A percentile compares a stretch with the other conserved stretches of the same genome.
phyloP scores from a whole-genome alignment of 768 basidiomycete genomes.

The Termitomyces sp. region DNA sequence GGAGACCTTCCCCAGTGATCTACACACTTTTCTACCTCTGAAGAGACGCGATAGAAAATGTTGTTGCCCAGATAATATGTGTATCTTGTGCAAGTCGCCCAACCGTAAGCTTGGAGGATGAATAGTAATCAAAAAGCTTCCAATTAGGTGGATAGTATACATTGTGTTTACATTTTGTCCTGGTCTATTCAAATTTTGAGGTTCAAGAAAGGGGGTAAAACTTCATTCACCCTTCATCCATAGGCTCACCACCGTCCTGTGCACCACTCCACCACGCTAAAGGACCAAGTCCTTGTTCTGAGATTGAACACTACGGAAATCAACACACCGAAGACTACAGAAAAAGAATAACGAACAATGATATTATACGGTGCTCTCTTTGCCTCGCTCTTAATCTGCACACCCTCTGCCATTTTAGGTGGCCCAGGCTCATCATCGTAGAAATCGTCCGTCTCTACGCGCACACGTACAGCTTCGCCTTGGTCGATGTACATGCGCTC shows the following conservation, averaged over 20 bases:
- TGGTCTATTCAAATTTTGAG: background rate
- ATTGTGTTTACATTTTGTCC: constrained; percentile 6
- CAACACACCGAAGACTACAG: background rate
- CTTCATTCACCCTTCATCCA: constrained; percentile 37
- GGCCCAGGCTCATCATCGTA: constrained; percentile 86
- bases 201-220: background rate
- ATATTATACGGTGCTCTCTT: constrained; percentile 65
- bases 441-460: constrained; percentile 80
- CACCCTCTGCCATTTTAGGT: constrained; percentile 70
- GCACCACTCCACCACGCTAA: constrained; percentile 70
- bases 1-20: background rate
- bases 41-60: background rate
- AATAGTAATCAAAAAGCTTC: background rate
- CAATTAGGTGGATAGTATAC: constrained; percentile 2
- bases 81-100: background rate
- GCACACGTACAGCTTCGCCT: constrained; percentile 71
- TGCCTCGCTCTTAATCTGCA: constrained; percentile 50
- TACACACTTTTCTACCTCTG: background rate
- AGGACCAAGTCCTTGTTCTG: constrained; percentile 80
- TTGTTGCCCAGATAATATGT: background rate
- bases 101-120: background rate
- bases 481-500: constrained; percentile 82
- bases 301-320: constrained; percentile 66
- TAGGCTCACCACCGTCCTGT: constrained; percentile 39
- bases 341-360: constrained; percentile 43